Base-by-base conservation (phyloP, 1,139 yeast genomes). In the Meyerozyma elateridarum region DNA sequence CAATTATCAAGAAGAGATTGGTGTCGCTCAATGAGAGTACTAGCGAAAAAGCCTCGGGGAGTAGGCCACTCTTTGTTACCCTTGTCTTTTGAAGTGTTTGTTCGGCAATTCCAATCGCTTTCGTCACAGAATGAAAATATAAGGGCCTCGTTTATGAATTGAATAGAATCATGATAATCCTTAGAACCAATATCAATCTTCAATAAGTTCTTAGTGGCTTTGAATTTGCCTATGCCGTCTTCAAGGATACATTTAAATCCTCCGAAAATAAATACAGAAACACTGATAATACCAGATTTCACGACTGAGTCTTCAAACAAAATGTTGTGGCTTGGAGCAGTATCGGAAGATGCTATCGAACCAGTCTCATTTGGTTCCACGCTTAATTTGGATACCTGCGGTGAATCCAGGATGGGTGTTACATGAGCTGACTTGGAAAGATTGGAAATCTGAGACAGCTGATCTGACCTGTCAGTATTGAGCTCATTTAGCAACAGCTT, bases 11-110 rank as follows among this genome's bases (percentile, higher is more conserved):
- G 17, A 13, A 8, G 15, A 15, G 27, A 24, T 3, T 35, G 39
- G 26, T 39, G 42, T 32, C 48, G 36, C 32, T 63, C 59, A 8
- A 64, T 51, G 30, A 66, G 46, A 1, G 61, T 36, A 26, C 44
- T 50, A 1, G 73, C 73, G 45, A 61, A 65, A 42, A 48, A 67
- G 0, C 73, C 74, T 45, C 74, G 42, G 6, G 70, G 61, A 8
- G 51, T 36, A 0, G 73, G 73, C 59, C 66, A 52, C 4, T 32
- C 17, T 2, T 32, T 32, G 7, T 26, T 30, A 2, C 34, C 39
- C 6, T 44, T 46, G 21, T 33, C 32, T 27, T 39, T 18, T 22
- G 39, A 29, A 26, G 40, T 30, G 36, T 30, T 8, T 35, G 34
- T 3, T 36, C 33, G 13, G 22, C 14, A 14, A 14, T 17, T 17